Evolutionary conservation across 192 early-diverging fungal species (phyloP).

Genomic region (Coemansia javaensis): DNA sequence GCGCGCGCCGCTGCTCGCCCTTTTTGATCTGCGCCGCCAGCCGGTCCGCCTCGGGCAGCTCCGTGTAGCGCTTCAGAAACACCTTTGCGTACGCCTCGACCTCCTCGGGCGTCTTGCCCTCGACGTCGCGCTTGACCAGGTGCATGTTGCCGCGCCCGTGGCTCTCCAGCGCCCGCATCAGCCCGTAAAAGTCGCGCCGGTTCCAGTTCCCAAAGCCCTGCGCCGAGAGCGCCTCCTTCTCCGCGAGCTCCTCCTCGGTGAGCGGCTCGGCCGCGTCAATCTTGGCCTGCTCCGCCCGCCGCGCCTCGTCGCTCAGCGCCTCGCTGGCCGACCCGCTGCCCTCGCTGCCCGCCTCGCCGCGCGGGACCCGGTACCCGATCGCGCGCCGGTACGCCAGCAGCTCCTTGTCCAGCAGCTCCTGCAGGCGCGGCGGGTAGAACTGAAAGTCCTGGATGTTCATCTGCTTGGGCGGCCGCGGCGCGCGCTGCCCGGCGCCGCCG

Average conservation of each 20-base stretch:
- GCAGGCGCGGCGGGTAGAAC: conserved; percentile 78
- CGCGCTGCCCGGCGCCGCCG: conserved; percentile 56
- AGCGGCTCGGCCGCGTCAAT: conserved; percentile 87
- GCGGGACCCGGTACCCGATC: conserved; percentile 68
- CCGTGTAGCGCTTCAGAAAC: conserved; percentile 87
- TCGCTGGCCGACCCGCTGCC: conserved; percentile 28
- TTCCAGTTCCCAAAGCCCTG: conserved; percentile 89
- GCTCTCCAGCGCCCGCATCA: conserved; percentile 80
- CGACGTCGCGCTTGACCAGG: conserved; percentile 80
- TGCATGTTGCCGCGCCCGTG: conserved; percentile 73
- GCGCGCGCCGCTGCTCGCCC: conserved; percentile 76
- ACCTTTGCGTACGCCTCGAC: conserved; percentile 78
- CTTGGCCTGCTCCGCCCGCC: conserved; percentile 71
- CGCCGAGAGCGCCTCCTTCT: conserved; percentile 61
- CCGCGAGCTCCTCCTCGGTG: conserved; percentile 80
- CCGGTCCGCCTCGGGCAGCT: conserved; percentile 85
- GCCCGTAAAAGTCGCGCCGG: conserved; percentile 81
- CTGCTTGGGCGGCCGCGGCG: conserved; percentile 63
- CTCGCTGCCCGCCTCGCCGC: conserved; percentile 39
- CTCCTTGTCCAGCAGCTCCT: conserved; percentile 79
- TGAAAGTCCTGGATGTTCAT: conserved; percentile 82
- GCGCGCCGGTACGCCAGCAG: conserved; percentile 64
- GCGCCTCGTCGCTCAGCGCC: conserved; percentile 53
- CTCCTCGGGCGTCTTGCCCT: conserved; percentile 86
- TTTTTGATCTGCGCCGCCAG: conserved; percentile 80